Conservation (phyloP, 192 early-diverging fungal species). For the Martensiomyces pterosporus region DNA sequence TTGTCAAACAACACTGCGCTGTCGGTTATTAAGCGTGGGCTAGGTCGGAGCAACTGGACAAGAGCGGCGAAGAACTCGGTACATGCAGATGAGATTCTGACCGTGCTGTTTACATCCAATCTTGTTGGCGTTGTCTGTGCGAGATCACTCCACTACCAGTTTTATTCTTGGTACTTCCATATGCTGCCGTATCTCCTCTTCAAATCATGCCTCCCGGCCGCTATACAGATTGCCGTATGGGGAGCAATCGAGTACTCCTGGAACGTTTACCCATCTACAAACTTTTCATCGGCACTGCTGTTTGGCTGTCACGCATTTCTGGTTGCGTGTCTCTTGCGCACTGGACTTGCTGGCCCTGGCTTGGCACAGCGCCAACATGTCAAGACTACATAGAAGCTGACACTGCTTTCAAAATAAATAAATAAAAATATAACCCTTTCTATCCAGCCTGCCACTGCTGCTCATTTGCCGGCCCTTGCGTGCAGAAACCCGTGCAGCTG, state of each 20-base stretch:
- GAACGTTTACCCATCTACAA: slow-evolving; percentile 86
- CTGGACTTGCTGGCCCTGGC: too few relatives aligned
- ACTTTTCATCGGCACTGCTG: slow-evolving; percentile 45
- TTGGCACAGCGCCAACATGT: too few relatives aligned
- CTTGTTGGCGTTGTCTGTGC: slow-evolving; percentile 88
- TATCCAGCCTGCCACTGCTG: too few relatives aligned
- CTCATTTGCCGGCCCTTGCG: too few relatives aligned
- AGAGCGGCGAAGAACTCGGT: background rate
- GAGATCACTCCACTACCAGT: slow-evolving; percentile 92
- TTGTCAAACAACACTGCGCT: slow-evolving; percentile 13
- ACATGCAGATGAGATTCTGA: slow-evolving; percentile 10
- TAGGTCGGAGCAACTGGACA: background rate
- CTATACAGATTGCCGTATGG: slow-evolving; percentile 14
- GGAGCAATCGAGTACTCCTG: slow-evolving; percentile 68
- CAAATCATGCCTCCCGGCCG: slow-evolving; percentile 11
- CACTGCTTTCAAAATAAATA: too few relatives aligned
- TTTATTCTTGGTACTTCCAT: slow-evolving; percentile 93
- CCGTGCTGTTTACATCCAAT: slow-evolving; percentile 76
- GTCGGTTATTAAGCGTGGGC: slow-evolving; percentile 12
- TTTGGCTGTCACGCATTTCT: too few relatives aligned
- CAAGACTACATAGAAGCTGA: too few relatives aligned
- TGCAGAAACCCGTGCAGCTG: slow-evolving; percentile 68
- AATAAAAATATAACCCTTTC: too few relatives aligned
- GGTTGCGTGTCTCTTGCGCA: too few relatives aligned
- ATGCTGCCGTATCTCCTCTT: slow-evolving; percentile 78